Percentiles rank a stretch among this genome's conserved stretches.
phyloP scores from a whole-genome alignment of 306 rosid species.

The Castanea mollissima region DNA sequence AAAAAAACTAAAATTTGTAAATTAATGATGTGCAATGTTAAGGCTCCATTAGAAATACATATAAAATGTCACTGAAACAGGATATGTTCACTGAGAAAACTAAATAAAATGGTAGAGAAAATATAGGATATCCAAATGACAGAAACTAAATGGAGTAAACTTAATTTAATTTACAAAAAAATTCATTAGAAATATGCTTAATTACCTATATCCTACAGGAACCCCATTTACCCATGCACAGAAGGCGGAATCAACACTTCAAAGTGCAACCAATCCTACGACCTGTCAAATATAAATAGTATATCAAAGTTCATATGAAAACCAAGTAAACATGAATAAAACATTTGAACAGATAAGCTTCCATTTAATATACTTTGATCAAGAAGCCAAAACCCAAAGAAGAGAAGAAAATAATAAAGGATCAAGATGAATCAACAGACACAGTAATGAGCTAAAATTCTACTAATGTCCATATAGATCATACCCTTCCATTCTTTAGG shows the following conservation, averaged over 20 bases:
- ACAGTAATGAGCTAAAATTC: background rate
- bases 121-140: background rate
- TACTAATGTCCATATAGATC: constrained; percentile 9
- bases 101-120: background rate
- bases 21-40: too few species aligned
- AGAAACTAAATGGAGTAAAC: background rate
- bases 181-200: background rate
- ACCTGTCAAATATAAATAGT: constrained; percentile 50
- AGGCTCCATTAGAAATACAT: background rate
- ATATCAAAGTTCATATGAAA: constrained; percentile 3
- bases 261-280: constrained; percentile 89
- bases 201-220: constrained; percentile 86
- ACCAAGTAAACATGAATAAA: constrained; percentile 9
- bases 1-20: too few species aligned
- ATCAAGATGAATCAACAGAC: background rate
- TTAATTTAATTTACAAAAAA: background rate
- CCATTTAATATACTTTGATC: background rate
- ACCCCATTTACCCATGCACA: constrained; percentile 89
- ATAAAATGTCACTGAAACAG: background rate
- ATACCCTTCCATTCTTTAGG: constrained; percentile 93
- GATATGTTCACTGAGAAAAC: background rate
- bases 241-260: constrained; percentile 98
- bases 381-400: background rate
- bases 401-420: background rate
- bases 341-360: background rate